Evolutionary conservation across 441 rosid species (phyloP).

Genomic region (Gossypium davidsonii): DNA sequence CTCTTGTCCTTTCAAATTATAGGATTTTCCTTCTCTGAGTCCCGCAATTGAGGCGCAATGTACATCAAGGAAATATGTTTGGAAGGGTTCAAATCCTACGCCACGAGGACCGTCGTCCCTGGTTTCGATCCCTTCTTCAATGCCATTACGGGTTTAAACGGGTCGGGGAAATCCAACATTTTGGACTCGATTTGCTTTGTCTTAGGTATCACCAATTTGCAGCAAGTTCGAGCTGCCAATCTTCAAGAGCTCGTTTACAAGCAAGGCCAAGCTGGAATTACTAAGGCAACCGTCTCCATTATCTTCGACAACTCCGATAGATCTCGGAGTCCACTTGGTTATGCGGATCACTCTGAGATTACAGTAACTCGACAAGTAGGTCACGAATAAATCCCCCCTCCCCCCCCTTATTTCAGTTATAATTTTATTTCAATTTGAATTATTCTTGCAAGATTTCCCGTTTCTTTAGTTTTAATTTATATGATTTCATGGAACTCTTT

Average conservation of each 20-base stretch:
- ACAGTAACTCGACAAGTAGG: conserved; percentile 87
- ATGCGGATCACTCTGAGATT: conserved; percentile 77
- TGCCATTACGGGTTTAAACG: conserved; percentile 91
- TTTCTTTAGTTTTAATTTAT: background rate
- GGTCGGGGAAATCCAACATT: conserved; percentile 96
- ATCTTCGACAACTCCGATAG: conserved; percentile 80
- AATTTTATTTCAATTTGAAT: conserved; percentile 4
- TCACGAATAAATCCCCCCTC: background rate
- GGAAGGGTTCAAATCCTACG: conserved; percentile 95
- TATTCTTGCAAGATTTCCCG: background rate
- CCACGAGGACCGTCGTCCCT: conserved; percentile 80
- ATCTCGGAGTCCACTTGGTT: conserved; percentile 77
- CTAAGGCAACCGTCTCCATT: conserved; percentile 87
- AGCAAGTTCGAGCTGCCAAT: conserved; percentile 94
- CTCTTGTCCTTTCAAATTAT: background rate
- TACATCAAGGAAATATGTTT: conserved; percentile 78
- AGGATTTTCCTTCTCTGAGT: conserved; percentile 7
- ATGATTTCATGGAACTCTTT: background rate
- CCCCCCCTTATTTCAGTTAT: background rate
- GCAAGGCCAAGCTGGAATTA: conserved; percentile 99
- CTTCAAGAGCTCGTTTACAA: conserved; percentile 97
- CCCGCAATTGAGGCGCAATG: conserved; percentile 29
- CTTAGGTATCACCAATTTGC: conserved; percentile 89
- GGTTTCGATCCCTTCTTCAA: conserved; percentile 92
- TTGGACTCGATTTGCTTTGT: conserved; percentile 97